These are phyloP conservation scores for Corrigiola litoralis DNA, from an alignment of 179 eudicot species.

Conservation along the genomic window DNA sequence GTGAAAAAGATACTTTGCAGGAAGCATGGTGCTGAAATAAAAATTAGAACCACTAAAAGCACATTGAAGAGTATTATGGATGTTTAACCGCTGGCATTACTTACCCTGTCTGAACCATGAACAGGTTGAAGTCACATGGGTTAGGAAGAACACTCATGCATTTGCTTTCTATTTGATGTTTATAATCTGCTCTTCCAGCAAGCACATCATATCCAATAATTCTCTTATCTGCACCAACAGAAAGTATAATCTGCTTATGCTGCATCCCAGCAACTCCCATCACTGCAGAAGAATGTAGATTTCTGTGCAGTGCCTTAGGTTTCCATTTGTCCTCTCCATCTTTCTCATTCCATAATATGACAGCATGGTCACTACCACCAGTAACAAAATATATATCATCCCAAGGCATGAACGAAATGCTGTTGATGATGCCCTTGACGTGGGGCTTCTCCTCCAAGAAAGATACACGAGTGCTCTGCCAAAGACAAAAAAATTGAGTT, in stretches of 20 bases:
- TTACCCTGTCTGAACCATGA: constrained; percentile 98
- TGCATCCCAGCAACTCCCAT: constrained; percentile 99
- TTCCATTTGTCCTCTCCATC: constrained; percentile 64
- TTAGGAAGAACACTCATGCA: constrained; percentile 96
- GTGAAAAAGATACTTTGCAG: no score
- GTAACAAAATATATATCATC: constrained; percentile 66
- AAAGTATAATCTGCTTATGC: constrained; percentile 65
- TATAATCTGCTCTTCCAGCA: constrained; percentile 73
- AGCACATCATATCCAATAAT: constrained; percentile 71
- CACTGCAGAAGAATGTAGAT: constrained; percentile 80
- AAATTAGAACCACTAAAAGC: not conserved
- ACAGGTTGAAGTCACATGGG: constrained; percentile 91
- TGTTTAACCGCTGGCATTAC: constrained; percentile 10
- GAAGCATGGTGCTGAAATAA: not conserved
- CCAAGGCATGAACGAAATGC: constrained; percentile 88
- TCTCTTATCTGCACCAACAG: constrained; percentile 87
- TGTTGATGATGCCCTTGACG: constrained; percentile 80
- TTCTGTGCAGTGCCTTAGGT: constrained; percentile 66
- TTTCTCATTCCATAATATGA: constrained; percentile 68
- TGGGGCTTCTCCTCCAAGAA: constrained; percentile 87
- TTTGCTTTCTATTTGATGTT: constrained; percentile 86
- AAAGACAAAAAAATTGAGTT: constrained; percentile 16
- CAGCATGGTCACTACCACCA: constrained; percentile 97
- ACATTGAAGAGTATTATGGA: not conserved
- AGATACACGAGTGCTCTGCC: constrained; percentile 63